Evolutionary conservation across 345 rosid species (phyloP).

Genomic region (Mallotus nudiflorus): DNA sequence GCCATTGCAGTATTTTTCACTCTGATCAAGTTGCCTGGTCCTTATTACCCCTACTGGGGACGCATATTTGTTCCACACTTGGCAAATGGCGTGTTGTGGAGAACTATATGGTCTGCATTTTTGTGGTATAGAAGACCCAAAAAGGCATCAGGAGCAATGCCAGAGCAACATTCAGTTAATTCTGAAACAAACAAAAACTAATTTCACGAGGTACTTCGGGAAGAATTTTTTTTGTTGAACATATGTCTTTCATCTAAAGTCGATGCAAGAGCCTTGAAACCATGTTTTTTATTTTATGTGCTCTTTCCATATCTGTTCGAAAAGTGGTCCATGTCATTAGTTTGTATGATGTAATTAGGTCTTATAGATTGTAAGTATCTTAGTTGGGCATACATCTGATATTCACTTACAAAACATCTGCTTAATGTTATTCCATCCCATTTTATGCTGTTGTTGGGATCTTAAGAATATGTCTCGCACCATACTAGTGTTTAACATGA

Average conservation of each 20-base stretch:
- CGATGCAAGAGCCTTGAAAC: background rate
- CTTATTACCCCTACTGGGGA: slow-evolving; percentile 87
- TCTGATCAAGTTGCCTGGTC: slow-evolving; percentile 74
- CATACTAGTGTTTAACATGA: too few species aligned
- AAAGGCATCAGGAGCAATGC: slow-evolving; percentile 20
- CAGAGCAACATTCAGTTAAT: slow-evolving; percentile 4
- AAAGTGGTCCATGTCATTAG: background rate
- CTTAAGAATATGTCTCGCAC: too few species aligned
- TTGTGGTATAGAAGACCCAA: slow-evolving; percentile 58
- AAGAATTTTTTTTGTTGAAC: background rate
- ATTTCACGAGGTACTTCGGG: slow-evolving; percentile 20
- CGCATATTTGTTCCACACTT: slow-evolving; percentile 75
- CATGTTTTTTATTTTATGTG: background rate
- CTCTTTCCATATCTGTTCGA: background rate
- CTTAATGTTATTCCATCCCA: background rate
- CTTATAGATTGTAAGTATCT: background rate
- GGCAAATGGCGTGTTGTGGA: slow-evolving; percentile 75
- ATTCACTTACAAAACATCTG: background rate
- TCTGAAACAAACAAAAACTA: slow-evolving; percentile 21
- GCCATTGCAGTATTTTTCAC: slow-evolving; percentile 56
- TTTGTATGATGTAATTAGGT: background rate
- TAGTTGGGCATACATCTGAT: background rate
- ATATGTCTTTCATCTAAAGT: background rate
- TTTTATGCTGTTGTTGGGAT: background rate
- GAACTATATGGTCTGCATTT: slow-evolving; percentile 59